Percentiles rank a stretch among this genome's conserved stretches.
Evolutionary conservation across 1,139 yeast species (phyloP).

Genomic region (Diutina sp.): DNA sequence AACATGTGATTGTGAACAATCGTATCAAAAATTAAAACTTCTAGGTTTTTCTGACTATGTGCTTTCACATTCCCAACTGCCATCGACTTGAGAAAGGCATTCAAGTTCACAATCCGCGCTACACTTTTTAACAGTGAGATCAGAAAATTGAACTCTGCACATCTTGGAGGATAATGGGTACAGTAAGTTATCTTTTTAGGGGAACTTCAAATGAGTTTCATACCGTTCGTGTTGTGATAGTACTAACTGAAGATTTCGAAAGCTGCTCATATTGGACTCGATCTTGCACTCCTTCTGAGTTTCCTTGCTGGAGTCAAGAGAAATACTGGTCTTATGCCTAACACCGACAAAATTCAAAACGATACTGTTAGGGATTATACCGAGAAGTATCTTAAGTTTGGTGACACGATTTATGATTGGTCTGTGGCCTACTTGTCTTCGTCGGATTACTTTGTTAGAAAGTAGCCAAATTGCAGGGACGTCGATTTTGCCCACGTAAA

Average conservation of each 20-base stretch:
- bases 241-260: conserved; percentile 26
- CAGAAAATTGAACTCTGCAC: too few relatives aligned
- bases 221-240: not conserved
- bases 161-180: not conserved
- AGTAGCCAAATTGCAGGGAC: conserved; percentile 9
- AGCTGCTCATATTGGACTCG: conserved; percentile 56
- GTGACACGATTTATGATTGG: conserved; percentile 75
- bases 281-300: conserved; percentile 67
- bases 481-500: too few relatives aligned
- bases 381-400: conserved; percentile 60
- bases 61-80: too few relatives aligned
- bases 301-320: conserved; percentile 84
- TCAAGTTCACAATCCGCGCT: too few relatives aligned
- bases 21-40: too few relatives aligned
- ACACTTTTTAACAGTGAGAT: too few relatives aligned
- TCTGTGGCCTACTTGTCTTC: conserved; percentile 60
- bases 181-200: not conserved
- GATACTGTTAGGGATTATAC: conserved; percentile 48
- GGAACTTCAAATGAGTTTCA: not conserved
- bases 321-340: conserved; percentile 65
- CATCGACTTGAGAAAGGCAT: too few relatives aligned
- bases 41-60: too few relatives aligned
- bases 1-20: too few relatives aligned
- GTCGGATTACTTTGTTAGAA: conserved; percentile 63
- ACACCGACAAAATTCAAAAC: conserved; percentile 19